phyloP scores from a whole-genome alignment of 805 yeast genomes.

The Kluyveromyces nonfermentans region DNA sequence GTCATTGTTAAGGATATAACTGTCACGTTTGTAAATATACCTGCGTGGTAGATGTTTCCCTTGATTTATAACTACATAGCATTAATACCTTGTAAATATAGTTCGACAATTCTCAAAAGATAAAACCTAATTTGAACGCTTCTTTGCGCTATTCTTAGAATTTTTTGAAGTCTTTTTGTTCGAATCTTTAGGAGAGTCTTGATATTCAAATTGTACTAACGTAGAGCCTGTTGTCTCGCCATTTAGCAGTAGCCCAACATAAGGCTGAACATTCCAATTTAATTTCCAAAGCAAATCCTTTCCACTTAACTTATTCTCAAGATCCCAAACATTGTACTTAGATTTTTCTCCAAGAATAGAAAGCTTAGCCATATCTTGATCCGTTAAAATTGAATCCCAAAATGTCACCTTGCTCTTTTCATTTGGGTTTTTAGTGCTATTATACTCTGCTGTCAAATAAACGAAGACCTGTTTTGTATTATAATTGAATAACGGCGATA shows the following conservation, averaged over 20 bases:
- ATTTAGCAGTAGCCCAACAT: conserved; percentile 67
- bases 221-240: conserved; percentile 41
- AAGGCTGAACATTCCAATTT: conserved; percentile 91
- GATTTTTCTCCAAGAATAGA: conserved; percentile 44
- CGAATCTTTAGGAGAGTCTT: background rate
- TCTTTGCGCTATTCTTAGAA: background rate
- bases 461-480: conserved; percentile 94
- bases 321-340: conserved; percentile 85
- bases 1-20: background rate
- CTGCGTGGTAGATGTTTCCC: background rate
- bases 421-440: conserved; percentile 32
- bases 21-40: background rate
- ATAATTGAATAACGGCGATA: conserved; percentile 83
- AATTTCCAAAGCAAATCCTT: conserved; percentile 60
- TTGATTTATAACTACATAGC: background rate
- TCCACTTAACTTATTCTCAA: conserved; percentile 45
- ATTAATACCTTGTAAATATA: background rate
- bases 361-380: conserved; percentile 49
- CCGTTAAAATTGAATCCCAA: conserved; percentile 79
- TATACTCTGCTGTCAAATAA: conserved; percentile 80
- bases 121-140: background rate
- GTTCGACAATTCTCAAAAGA: background rate
- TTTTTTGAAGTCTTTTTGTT: background rate
- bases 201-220: background rate
- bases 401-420: conserved; percentile 63